These are phyloP conservation scores for Funneliformis mosseae DNA, from an alignment of 192 early-diverging fungal genomes.

Conservation along the genomic window DNA sequence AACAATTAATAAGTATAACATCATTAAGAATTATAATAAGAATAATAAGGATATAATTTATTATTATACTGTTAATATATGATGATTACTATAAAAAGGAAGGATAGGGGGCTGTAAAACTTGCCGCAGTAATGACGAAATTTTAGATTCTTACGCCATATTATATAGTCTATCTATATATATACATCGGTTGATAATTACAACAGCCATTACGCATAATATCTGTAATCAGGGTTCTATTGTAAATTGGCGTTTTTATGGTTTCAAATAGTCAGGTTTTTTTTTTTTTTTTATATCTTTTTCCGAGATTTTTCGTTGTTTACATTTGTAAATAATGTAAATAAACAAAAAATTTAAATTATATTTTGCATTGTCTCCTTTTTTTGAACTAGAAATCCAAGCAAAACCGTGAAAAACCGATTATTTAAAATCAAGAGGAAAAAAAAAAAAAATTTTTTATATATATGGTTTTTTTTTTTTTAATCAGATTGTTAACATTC, in stretches of 20 bases:
- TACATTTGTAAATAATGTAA: too few species aligned
- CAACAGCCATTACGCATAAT: background rate
- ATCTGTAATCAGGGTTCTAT: background rate
- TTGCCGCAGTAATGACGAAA: too few species aligned
- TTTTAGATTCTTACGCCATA: too few species aligned
- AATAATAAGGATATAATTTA: too few species aligned
- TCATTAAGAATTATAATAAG: too few species aligned
- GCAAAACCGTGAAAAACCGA: too few species aligned
- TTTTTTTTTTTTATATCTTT: background rate
- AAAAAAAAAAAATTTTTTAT: background rate
- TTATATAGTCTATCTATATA: too few species aligned
- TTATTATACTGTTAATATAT: too few species aligned
- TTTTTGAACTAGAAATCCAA: background rate
- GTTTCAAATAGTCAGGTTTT: background rate
- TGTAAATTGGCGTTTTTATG: background rate
- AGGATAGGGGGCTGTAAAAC: too few species aligned
- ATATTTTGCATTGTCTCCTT: background rate
- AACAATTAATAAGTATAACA: too few species aligned
- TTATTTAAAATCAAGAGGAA: background rate
- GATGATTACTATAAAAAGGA: too few species aligned
- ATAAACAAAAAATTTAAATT: background rate
- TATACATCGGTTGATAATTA: background rate
- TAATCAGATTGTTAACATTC: background rate
- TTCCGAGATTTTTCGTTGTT: background rate
- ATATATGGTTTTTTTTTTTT: background rate